Percentiles rank a stretch among this genome's conserved stretches.
Conservation (phyloP, 176 grass and related monocot genomes). For the Musa troglodytarum region DNA sequence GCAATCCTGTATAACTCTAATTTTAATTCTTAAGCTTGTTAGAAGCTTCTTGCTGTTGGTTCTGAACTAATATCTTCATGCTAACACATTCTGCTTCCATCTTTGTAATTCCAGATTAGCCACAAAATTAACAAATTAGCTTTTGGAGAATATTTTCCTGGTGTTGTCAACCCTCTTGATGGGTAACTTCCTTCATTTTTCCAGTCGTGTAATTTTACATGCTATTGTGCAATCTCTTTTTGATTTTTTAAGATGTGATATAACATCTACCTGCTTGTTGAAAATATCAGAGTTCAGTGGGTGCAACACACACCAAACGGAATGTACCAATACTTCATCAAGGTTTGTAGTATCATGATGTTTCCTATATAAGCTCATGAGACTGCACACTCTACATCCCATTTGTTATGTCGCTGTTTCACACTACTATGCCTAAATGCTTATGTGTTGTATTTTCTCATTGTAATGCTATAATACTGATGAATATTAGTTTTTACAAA, state of each 20-base stretch:
- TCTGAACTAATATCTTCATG: neutral
- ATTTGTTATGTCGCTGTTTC: no score
- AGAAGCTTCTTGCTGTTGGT: neutral
- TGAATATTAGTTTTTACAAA: no score
- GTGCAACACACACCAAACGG: conserved; percentile 69
- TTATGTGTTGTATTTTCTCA: no score
- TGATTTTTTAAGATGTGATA: neutral
- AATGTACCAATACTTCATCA: conserved; percentile 97
- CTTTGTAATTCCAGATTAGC: conserved; percentile 55
- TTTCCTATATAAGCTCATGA: neutral
- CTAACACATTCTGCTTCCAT: neutral
- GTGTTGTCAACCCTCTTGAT: conserved; percentile 84
- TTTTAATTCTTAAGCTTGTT: neutral
- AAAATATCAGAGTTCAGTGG: conserved; percentile 58
- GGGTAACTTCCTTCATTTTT: conserved; percentile 40
- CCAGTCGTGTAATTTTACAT: neutral
- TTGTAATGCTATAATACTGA: no score
- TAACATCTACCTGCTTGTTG: conserved; percentile 20
- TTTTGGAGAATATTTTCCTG: conserved; percentile 93
- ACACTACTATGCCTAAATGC: no score
- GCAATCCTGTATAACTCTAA: conserved; percentile 1
- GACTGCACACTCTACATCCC: no score
- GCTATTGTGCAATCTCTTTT: neutral
- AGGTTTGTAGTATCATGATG: conserved; percentile 43
- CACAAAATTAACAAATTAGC: conserved; percentile 79